Conservation (phyloP, 1,284 basidiomycete species). For the Phellinidium pouzarii region DNA sequence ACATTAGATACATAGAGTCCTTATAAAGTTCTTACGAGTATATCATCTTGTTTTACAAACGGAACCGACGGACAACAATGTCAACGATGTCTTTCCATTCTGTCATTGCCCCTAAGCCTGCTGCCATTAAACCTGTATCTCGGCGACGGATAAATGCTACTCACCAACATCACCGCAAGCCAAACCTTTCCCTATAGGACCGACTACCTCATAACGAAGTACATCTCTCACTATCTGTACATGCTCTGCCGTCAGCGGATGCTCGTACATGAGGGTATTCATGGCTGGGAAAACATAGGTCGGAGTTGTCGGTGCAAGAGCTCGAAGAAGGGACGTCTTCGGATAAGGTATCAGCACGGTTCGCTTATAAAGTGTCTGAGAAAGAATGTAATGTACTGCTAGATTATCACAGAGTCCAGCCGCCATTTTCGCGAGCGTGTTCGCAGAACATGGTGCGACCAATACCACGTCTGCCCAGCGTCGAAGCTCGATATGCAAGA, state of each 20-base stretch:
- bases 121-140: background rate
- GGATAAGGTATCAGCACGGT: background rate
- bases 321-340: conserved; percentile 87
- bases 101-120: conserved; percentile 83
- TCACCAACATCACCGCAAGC: conserved; percentile 91
- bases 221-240: conserved; percentile 64
- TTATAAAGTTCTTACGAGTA: no score
- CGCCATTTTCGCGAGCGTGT: conserved; percentile 90
- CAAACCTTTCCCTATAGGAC: conserved; percentile 80
- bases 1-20: no score
- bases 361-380: conserved; percentile 3
- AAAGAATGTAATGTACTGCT: conserved; percentile 44
- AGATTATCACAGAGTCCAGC: conserved; percentile 89
- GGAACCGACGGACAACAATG: conserved; percentile 55
- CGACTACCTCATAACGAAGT: conserved; percentile 74
- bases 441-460: conserved; percentile 91
- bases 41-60: conserved; percentile 27
- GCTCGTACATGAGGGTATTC: conserved; percentile 97
- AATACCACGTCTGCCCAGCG: conserved; percentile 96
- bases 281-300: conserved; percentile 94
- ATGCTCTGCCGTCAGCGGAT: conserved; percentile 87
- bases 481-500: conserved; percentile 93
- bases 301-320: conserved; percentile 73
- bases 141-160: conserved; percentile 22
- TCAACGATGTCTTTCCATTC: conserved; percentile 82